Base-by-base conservation (phyloP, 2,329 filamentous ascomycete species). In the Ascochyta rabiei region DNA sequence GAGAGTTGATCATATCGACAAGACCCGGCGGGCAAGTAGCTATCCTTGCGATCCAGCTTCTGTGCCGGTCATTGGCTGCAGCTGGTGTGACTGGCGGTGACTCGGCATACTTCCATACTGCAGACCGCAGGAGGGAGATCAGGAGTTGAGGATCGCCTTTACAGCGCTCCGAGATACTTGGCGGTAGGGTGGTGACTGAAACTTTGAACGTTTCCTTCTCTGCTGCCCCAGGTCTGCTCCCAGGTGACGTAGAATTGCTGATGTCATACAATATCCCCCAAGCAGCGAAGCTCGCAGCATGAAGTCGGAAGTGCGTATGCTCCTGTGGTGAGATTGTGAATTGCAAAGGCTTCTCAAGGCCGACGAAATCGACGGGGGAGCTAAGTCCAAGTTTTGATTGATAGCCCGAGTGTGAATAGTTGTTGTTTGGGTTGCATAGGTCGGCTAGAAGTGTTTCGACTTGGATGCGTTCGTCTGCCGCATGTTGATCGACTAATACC, bases 401-500 rank as follows among this genome's bases (percentile, higher is more conserved):
- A 41, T 68, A 74, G 7, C 21, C 19, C 28, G 54, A 42, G 15
- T 56, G 46, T 35, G 9, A 4, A 7, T 21, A 9, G 28, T 49
- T 28, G 3, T 45, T 12, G 16, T 47, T 24, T 58, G 69, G 70
- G 6, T 57, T 57, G 62, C 81, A 86, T 28, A 89, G 75, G 2
- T 85, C 80, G 21, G 69, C 58, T 70, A 96, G 86, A 1, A 99
- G 80, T 0, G 74, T 71, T 70, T 99, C 95, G 1, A 98, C 83
- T 1, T 87, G 86, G 59, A 89, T 86, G 40, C 95, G 84, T 77
- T 99, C 95, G 70, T 97, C 93, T 3, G 93, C 95, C 0, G 95
- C 95, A 70, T 99, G 95, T 68, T 99, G 95, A 68, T 99, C 95
- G 6, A 97, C 82, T 34, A 97, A 79, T 0, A 96, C 81, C 4